Percentiles rank a stretch among this genome's conserved stretches.
phyloP scores from a whole-genome alignment of 441 rosid species.

The Erodium texanum region DNA sequence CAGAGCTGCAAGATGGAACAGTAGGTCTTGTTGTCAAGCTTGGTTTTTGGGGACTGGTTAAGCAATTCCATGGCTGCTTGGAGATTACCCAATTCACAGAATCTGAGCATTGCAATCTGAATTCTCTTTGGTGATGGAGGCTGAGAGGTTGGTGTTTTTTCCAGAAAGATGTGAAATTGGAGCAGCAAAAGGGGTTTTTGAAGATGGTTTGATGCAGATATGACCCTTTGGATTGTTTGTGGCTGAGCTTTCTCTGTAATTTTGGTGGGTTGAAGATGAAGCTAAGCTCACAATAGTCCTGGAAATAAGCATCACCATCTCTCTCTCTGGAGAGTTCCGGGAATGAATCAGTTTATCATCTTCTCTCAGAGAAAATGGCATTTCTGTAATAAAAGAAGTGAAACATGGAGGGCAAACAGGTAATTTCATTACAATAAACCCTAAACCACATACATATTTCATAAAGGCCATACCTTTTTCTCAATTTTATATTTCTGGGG shows the following conservation, averaged over 20 bases:
- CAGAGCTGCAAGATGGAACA: constrained; percentile 52
- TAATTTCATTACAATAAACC: not conserved
- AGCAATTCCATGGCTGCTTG: constrained; percentile 37
- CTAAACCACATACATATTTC: too few species aligned
- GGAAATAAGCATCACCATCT: constrained; percentile 30
- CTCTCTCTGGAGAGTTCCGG: not conserved
- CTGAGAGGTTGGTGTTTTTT: constrained; percentile 13
- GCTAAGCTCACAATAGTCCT: constrained; percentile 18
- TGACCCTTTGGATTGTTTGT: constrained; percentile 18
- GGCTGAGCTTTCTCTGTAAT: constrained; percentile 10
- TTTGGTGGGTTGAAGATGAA: not conserved
- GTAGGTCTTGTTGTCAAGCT: constrained; percentile 35
- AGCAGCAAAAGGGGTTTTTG: constrained; percentile 19
- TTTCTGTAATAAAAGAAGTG: not conserved
- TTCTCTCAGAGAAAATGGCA: not conserved
- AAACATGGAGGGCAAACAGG: not conserved
- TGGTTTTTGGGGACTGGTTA: constrained; percentile 21
- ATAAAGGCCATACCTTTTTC: too few species aligned
- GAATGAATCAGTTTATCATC: not conserved
- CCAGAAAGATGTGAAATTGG: constrained; percentile 18
- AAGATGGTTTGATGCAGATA: constrained; percentile 20
- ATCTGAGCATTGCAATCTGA: constrained; percentile 27
- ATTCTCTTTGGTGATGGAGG: constrained; percentile 15
- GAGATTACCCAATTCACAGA: constrained; percentile 40
- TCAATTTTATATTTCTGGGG: too few species aligned